Conservation (phyloP, 2,329 filamentous ascomycete species). For the Colletotrichum tropicicola region DNA sequence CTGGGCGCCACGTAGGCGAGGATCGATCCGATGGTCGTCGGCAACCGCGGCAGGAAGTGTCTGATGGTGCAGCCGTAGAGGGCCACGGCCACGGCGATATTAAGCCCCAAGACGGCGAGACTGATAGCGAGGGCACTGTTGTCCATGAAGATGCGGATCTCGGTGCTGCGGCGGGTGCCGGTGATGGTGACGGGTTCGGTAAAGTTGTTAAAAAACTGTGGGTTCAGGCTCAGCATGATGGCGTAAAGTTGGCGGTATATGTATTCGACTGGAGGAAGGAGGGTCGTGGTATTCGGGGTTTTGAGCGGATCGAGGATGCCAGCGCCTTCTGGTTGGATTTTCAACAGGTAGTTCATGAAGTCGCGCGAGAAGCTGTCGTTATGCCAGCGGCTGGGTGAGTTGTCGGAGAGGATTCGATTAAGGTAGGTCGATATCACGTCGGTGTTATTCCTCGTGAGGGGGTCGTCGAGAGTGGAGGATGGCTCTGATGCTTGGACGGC, state of each 20-base stretch:
- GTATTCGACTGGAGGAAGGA: constrained; percentile 31
- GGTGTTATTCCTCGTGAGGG: constrained; percentile 21
- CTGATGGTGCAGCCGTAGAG: constrained; percentile 53
- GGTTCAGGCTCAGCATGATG: constrained; percentile 49
- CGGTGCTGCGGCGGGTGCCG: constrained; percentile 32
- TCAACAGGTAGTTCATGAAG: constrained; percentile 58
- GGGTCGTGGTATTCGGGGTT: constrained; percentile 31
- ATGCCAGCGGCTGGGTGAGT: constrained; percentile 47
- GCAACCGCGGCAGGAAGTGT: constrained; percentile 58
- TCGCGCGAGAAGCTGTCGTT: constrained; percentile 53
- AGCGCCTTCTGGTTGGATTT: constrained; percentile 36
- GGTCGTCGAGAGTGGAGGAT: constrained; percentile 30
- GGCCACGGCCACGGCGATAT: constrained; percentile 49
- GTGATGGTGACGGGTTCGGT: background rate
- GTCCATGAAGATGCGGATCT: constrained; percentile 59
- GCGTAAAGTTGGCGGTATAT: constrained; percentile 39
- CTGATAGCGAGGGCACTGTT: constrained; percentile 53
- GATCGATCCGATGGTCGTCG: constrained; percentile 57
- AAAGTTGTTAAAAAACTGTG: constrained; percentile 44
- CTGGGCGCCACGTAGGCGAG: constrained; percentile 59
- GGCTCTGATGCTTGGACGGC: constrained; percentile 31
- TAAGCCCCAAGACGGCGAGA: constrained; percentile 50
- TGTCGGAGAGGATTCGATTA: constrained; percentile 13
- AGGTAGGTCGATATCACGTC: constrained; percentile 15
- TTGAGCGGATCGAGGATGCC: constrained; percentile 41